These are phyloP conservation scores for Neofusicoccum sp. DNA, from an alignment of 2,329 filamentous ascomycete species.

Conservation along the genomic window DNA sequence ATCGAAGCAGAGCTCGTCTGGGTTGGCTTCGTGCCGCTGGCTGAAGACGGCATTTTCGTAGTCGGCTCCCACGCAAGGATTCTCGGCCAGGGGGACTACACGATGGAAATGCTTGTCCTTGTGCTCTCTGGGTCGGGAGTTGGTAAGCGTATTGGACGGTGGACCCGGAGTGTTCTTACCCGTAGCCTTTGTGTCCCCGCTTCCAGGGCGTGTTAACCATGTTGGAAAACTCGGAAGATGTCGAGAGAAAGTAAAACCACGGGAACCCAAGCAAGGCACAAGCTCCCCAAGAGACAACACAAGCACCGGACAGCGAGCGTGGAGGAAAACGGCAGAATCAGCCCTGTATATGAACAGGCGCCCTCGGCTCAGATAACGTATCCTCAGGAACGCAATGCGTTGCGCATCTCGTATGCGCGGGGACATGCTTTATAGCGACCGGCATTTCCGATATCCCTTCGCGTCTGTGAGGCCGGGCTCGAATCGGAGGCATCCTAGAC, in stretches of 20 bases:
- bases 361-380: neutral
- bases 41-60: conserved; percentile 36
- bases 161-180: neutral
- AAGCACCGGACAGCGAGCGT: neutral
- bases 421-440: neutral
- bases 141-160: no score
- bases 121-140: neutral
- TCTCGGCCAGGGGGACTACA: conserved; percentile 34
- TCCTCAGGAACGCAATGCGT: no score
- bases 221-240: neutral
- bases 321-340: neutral
- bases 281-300: neutral
- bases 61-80: conserved; percentile 36
- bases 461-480: neutral
- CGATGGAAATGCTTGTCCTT: conserved; percentile 30
- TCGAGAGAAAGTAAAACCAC: neutral
- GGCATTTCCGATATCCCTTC: neutral
- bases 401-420: neutral
- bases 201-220: conserved; percentile 6
- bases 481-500: neutral
- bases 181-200: neutral
- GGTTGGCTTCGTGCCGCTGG: conserved; percentile 40
- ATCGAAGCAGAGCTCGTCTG: conserved; percentile 39
- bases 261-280: neutral
- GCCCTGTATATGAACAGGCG: neutral